Conservation (phyloP, 2,329 filamentous ascomycete species). For the Beauveria bassiana region DNA sequence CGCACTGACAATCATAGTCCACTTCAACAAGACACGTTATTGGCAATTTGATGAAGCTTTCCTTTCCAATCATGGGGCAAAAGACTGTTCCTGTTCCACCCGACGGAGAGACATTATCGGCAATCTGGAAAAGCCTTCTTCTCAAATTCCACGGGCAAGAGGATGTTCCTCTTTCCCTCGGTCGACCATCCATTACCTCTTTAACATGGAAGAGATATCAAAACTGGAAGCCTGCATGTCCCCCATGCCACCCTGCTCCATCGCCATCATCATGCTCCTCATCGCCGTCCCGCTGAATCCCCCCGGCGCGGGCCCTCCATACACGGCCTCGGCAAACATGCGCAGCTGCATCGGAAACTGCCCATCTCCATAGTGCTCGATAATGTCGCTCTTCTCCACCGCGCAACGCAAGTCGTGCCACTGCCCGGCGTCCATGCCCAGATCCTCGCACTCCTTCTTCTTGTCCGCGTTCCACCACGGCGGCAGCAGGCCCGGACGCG, state of each 20-base stretch:
- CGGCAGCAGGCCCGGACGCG: slow-evolving; percentile 28
- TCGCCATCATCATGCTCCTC: slow-evolving; percentile 17
- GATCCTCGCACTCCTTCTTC: slow-evolving; percentile 26
- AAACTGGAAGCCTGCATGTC: too few species aligned
- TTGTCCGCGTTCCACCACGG: slow-evolving; percentile 37
- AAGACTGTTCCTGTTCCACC: too few species aligned
- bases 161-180: too few species aligned
- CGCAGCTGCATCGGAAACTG: slow-evolving; percentile 42
- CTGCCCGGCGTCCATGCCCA: slow-evolving; percentile 21
- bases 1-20: too few species aligned
- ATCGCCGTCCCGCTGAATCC: slow-evolving; percentile 21
- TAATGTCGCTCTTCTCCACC: slow-evolving; percentile 28
- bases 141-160: too few species aligned
- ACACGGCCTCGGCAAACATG: slow-evolving; percentile 37
- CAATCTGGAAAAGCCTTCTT: too few species aligned
- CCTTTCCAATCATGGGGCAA: too few species aligned
- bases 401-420: slow-evolving; percentile 22
- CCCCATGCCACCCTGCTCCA: slow-evolving; percentile 14
- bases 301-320: slow-evolving; percentile 21
- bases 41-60: too few species aligned
- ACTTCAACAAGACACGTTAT: too few species aligned
- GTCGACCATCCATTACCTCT: too few species aligned
- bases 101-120: too few species aligned
- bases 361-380: slow-evolving; percentile 34
- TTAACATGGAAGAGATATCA: too few species aligned